Percentiles rank a stretch among this genome's conserved stretches.
Evolutionary conservation across 73 alveolate genomes (phyloP).

Genomic region (Uronychia binucleata): DNA sequence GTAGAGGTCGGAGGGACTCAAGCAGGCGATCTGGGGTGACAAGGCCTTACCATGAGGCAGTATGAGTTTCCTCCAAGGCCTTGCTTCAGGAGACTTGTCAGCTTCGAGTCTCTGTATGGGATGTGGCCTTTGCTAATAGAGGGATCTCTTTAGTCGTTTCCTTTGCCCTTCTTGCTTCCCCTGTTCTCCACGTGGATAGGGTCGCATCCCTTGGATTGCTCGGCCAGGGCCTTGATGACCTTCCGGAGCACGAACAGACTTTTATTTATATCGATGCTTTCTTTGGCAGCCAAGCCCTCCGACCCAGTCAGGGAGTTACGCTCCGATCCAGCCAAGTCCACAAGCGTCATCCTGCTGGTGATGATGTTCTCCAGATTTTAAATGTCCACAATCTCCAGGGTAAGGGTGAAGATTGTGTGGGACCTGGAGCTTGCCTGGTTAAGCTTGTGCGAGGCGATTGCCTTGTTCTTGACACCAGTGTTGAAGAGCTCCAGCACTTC

Average conservation of each 20-base stretch:
- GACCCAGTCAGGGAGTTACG: constrained; percentile 84
- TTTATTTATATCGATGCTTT: constrained; percentile 92
- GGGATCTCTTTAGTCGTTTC: no score
- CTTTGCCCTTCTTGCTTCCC: constrained; percentile 4
- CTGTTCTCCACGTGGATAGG: constrained; percentile 67
- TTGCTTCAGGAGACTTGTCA: constrained; percentile 46
- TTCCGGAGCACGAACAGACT: constrained; percentile 90
- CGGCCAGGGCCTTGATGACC: constrained; percentile 87
- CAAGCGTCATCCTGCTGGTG: constrained; percentile 66
- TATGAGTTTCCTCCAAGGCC: constrained; percentile 64
- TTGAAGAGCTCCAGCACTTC: constrained; percentile 66
- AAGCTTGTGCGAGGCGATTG: constrained; percentile 85
- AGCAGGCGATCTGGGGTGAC: constrained; percentile 78
- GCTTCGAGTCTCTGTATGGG: constrained; percentile 61
- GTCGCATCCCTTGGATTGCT: background rate
- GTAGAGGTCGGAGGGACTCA: constrained; percentile 85
- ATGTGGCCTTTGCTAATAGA: constrained; percentile 1
- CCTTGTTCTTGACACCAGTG: constrained; percentile 82
- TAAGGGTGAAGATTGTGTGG: constrained; percentile 91
- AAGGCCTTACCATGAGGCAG: constrained; percentile 83
- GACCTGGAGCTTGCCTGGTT: constrained; percentile 85
- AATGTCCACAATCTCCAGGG: constrained; percentile 76
- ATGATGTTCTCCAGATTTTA: constrained; percentile 77
- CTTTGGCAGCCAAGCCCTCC: constrained; percentile 85
- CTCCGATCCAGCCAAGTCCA: constrained; percentile 82